A percentile compares a stretch with the other conserved stretches of the same genome.
phyloP scores from a whole-genome alignment of 306 rosid species.

The Corylus avellana region DNA sequence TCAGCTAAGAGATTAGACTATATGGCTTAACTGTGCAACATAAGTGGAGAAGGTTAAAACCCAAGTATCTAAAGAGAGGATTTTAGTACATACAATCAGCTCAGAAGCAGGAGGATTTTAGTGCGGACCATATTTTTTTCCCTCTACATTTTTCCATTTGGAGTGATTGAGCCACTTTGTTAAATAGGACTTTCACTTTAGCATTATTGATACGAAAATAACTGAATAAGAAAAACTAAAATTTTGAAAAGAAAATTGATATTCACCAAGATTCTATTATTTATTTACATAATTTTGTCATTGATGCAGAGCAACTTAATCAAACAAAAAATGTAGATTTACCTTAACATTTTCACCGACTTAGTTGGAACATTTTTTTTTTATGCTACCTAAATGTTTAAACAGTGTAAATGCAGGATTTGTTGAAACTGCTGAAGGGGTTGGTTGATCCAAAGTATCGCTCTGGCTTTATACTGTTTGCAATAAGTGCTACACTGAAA shows the following conservation, averaged over 20 bases:
- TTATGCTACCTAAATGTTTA: too few relatives aligned
- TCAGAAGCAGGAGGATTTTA: neutral
- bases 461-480: too few relatives aligned
- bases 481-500: too few relatives aligned
- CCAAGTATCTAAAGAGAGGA: neutral
- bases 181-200: neutral
- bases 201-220: too few relatives aligned
- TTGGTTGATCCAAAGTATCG: too few relatives aligned
- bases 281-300: neutral
- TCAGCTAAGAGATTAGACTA: neutral
- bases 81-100: neutral
- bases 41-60: too few relatives aligned
- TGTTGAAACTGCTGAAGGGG: too few relatives aligned
- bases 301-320: neutral
- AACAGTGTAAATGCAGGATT: too few relatives aligned
- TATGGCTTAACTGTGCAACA: neutral
- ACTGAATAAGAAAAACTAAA: neutral
- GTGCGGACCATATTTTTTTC: neutral
- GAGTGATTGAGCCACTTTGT: neutral
- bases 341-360: too few relatives aligned
- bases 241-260: neutral
- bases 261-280: neutral
- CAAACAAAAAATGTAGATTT: neutral
- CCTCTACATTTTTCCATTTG: neutral
- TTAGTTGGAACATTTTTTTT: too few relatives aligned